phyloP scores from a whole-genome alignment of 2,329 filamentous ascomycete species.

The Xylaria digitata region DNA sequence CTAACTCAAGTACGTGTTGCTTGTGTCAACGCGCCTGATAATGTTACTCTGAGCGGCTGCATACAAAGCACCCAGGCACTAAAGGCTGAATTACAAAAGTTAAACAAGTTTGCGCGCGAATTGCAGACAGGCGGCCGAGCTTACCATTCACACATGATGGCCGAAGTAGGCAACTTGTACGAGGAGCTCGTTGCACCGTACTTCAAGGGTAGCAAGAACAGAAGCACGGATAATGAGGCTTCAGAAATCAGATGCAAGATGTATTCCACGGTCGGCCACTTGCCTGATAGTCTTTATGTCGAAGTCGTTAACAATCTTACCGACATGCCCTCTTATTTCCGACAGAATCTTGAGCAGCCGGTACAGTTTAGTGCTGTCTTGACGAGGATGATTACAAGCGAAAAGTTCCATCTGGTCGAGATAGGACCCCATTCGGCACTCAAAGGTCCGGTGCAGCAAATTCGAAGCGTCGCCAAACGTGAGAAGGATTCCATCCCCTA shows the following conservation, averaged over 20 bases:
- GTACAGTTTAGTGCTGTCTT: conserved; percentile 32
- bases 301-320: background rate
- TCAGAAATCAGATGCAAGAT: conserved; percentile 12
- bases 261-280: conserved; percentile 35
- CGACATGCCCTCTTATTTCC: conserved; percentile 31
- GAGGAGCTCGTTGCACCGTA: conserved; percentile 26
- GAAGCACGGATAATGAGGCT: background rate
- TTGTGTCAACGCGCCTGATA: conserved; percentile 41
- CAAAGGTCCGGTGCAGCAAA: conserved; percentile 51
- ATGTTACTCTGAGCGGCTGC: conserved; percentile 33
- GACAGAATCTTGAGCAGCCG: conserved; percentile 32
- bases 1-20: conserved; percentile 30
- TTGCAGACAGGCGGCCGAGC: conserved; percentile 22
- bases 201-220: background rate
- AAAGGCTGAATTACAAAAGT: background rate
- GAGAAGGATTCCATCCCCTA: conserved; percentile 8
- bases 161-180: conserved; percentile 35
- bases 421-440: conserved; percentile 47
- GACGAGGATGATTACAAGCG: background rate
- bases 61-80: background rate
- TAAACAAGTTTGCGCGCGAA: background rate
- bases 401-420: conserved; percentile 11
- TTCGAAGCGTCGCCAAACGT: conserved; percentile 31
- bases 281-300: background rate
- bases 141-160: conserved; percentile 40